Conservation (phyloP, 202 grass and related monocot genomes). For the Carex arenaria region DNA sequence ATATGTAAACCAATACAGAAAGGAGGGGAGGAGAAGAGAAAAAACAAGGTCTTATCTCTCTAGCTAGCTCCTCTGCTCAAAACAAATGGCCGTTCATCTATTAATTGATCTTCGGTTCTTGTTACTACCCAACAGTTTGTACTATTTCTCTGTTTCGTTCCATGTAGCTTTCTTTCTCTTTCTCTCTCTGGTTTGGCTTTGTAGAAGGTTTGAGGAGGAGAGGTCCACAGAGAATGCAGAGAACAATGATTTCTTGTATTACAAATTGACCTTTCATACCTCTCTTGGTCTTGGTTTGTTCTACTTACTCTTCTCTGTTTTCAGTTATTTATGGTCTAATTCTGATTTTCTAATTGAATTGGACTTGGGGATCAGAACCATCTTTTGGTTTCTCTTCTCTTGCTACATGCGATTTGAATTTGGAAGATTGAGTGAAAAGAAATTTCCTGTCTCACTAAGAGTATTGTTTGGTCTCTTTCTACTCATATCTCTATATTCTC, state of each 20-base stretch:
- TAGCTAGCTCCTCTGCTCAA: not conserved
- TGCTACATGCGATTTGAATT: conserved; percentile 38
- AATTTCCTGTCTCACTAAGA: conserved; percentile 42
- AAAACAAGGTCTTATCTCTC: not conserved
- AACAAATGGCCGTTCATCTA: not conserved
- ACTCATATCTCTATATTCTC: conserved; percentile 29
- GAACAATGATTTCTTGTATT: conserved; percentile 1
- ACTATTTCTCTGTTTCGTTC: conserved; percentile 1
- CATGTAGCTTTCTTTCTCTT: conserved; percentile 1
- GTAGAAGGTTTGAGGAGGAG: not conserved
- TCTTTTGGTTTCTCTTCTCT: conserved; percentile 48
- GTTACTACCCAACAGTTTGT: not conserved
- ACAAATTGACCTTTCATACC: conserved; percentile 11
- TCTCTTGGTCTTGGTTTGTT: conserved; percentile 25
- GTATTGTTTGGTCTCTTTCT: conserved; percentile 59
- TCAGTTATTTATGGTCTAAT: conserved; percentile 24
- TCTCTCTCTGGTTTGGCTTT: conserved; percentile 16
- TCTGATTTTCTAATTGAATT: not conserved
- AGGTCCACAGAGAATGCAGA: conserved; percentile 4
- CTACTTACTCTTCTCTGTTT: conserved; percentile 21
- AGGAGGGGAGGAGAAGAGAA: too few species aligned
- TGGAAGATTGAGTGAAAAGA: conserved; percentile 33
- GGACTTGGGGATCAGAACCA: conserved; percentile 38
- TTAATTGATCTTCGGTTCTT: not conserved
- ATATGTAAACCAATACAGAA: too few species aligned